phyloP scores from a whole-genome alignment of 164 flowering plant genomes.

The Piper longum region DNA sequence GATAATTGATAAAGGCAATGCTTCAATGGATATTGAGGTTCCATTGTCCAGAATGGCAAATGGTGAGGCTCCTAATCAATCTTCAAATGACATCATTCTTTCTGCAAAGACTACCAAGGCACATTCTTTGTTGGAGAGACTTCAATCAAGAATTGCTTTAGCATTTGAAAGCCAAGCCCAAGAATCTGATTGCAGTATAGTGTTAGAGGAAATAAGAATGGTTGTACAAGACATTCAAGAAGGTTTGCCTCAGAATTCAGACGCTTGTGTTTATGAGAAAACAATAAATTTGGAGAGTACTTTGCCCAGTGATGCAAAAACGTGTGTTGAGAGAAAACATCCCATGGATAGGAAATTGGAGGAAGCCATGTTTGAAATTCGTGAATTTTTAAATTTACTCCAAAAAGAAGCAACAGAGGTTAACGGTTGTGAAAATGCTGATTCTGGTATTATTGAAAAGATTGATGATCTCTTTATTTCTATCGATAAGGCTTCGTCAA shows the following conservation, averaged over 20 bases:
- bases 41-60: background rate
- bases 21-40: background rate
- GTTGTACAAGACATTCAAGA: slow-evolving; percentile 37
- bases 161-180: slow-evolving; percentile 18
- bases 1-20: background rate
- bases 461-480: slow-evolving; percentile 42
- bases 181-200: slow-evolving; percentile 14
- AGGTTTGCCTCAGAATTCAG: slow-evolving; percentile 21
- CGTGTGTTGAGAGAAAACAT: slow-evolving; percentile 2
- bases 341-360: slow-evolving; percentile 23
- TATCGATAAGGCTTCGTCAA: slow-evolving; percentile 27
- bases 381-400: slow-evolving; percentile 47
- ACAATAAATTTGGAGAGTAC: slow-evolving; percentile 15
- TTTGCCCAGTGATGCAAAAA: slow-evolving; percentile 13
- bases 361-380: slow-evolving; percentile 50
- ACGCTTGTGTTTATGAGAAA: slow-evolving; percentile 14
- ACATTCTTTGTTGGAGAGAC: slow-evolving; percentile 7
- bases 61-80: background rate
- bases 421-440: slow-evolving; percentile 27
- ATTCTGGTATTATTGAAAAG: slow-evolving; percentile 23
- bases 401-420: slow-evolving; percentile 53
- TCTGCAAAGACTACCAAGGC: slow-evolving; percentile 2
- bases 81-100: slow-evolving; percentile 2
- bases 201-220: slow-evolving; percentile 37
- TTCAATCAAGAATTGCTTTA: slow-evolving; percentile 16